Evolutionary conservation across 768 basidiomycete species (phyloP).

Genomic region (Boletus pseudo-olivaceus): DNA sequence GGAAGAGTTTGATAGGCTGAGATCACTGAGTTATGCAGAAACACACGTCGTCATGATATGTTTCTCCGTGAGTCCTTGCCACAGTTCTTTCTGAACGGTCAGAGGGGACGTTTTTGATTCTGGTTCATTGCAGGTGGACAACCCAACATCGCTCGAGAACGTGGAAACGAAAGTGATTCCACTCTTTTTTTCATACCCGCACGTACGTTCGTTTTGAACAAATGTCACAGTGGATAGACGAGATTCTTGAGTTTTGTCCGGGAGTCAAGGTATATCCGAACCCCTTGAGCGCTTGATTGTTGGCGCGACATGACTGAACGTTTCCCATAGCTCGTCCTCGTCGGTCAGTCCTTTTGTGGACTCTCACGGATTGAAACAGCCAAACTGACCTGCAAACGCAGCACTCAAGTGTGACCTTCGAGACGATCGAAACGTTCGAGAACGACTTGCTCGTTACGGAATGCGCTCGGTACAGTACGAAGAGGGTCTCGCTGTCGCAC

Average conservation of each 20-base stretch:
- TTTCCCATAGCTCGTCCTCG: conserved; percentile 67
- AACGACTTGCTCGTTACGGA: conserved; percentile 68
- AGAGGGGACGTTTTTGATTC: neutral
- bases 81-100: neutral
- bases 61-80: conserved; percentile 66
- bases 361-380: neutral
- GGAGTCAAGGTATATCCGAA: conserved; percentile 74
- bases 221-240: conserved; percentile 82
- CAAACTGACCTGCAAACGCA: conserved; percentile 29
- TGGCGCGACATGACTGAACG: conserved; percentile 3
- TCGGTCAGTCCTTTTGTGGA: conserved; percentile 55
- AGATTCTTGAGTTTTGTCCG: conserved; percentile 88
- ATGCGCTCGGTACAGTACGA: conserved; percentile 84
- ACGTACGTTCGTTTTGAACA: neutral
- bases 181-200: neutral
- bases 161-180: conserved; percentile 79
- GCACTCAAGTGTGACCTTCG: conserved; percentile 96
- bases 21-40: conserved; percentile 95
- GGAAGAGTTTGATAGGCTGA: conserved; percentile 91
- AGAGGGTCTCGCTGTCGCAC: conserved; percentile 82
- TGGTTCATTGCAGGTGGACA: conserved; percentile 63
- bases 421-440: conserved; percentile 71
- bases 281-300: neutral
- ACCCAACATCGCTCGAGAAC: conserved; percentile 92
- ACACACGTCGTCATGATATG: conserved; percentile 96